Evolutionary conservation across 345 rosid genomes (phyloP), one percentile per base, ranked within the genome.

Genomic region (Ailanthus altissimus): DNA sequence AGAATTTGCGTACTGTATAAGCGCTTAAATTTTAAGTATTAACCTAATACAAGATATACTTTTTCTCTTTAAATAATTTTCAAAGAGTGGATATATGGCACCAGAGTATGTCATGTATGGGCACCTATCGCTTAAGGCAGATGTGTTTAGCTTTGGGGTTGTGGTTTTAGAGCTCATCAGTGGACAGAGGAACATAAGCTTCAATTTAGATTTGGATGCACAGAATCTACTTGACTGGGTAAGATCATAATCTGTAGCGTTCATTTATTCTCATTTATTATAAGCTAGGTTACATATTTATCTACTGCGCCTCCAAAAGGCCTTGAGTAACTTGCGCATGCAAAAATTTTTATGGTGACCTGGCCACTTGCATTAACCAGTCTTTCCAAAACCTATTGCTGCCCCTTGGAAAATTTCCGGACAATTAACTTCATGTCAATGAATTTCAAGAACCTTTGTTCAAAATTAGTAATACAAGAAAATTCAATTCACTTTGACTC

Each of bases 61-160:
- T 59, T 11, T 70, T 76, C 32, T 78, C 26, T 63, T 38, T 42
- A 72, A 56, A 64, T 67, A 69, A 38, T 64, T 83, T 84, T 82
- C 60, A 57, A 72, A 16, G 84, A 96, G 99, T 76, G 98, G 98
- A 25, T 97, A 97, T 72, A 94, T 97, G 99, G 98, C 99, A 3
- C 99, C 99, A 2, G 98, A 97, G 81, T 97, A 97, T 5, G 85
- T 92, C 69, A 94, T 92, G 98, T 90, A 89, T 5, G 93, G 98
- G 38, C 85, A 70, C 79, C 80, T 97, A 68, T 91, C 99, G 0
- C 90, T 82, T 75, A 92, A 92, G 77, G 99, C 93, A 47, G 98
- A 97, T 70, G 93, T 97, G 45, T 97, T 90, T 80, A 97, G 99
- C 93, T 97, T 94, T 3, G 99, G 99, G 16, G 99, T 97, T 84